These are phyloP conservation scores for Phytophthora constricta DNA, from an alignment of 352 stramenopile genomes.

Conservation along the genomic window DNA sequence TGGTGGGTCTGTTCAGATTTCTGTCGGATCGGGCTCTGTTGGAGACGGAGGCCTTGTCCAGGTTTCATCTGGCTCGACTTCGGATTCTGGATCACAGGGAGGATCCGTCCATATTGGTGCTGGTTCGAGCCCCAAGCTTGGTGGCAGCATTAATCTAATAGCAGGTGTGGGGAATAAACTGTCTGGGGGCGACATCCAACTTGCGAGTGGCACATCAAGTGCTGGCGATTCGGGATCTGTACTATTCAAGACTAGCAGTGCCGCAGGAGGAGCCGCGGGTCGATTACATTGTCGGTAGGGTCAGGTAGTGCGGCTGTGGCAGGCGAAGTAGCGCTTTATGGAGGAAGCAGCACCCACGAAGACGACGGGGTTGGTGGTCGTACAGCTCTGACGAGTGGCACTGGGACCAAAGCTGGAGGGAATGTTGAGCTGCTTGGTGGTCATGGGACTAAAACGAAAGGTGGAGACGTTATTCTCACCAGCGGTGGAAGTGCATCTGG, in stretches of 20 bases:
- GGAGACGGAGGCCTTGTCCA: constrained; percentile 16
- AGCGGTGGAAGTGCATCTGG: constrained; percentile 29
- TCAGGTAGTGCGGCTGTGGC: constrained; percentile 19
- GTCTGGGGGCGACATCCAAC: constrained; percentile 29
- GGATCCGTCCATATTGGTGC: constrained; percentile 7
- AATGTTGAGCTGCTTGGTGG: constrained; percentile 34
- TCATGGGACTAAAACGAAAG: constrained; percentile 23
- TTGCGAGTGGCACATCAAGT: constrained; percentile 33
- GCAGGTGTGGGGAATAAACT: constrained; percentile 24
- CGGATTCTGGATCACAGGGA: constrained; percentile 7
- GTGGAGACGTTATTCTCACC: constrained; percentile 32
- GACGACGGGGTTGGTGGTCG: constrained; percentile 29
- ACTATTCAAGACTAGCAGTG: constrained; percentile 26
- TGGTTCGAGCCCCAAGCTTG: constrained; percentile 8
- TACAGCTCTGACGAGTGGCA: constrained; percentile 23
- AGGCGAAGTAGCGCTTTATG: constrained; percentile 26
- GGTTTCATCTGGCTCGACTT: constrained; percentile 18
- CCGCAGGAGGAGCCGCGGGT: constrained; percentile 24
- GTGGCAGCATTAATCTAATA: constrained; percentile 18
- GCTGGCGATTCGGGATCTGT: constrained; percentile 24
- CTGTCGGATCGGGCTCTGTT: constrained; percentile 16
- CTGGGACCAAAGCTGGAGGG: constrained; percentile 30
- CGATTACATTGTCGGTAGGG: constrained; percentile 33
- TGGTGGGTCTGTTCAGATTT: constrained; percentile 20
- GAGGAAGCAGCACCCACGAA: constrained; percentile 28